Base-by-base conservation (phyloP, 1,284 basidiomycete genomes). In the Microstroma glucosiphilum region DNA sequence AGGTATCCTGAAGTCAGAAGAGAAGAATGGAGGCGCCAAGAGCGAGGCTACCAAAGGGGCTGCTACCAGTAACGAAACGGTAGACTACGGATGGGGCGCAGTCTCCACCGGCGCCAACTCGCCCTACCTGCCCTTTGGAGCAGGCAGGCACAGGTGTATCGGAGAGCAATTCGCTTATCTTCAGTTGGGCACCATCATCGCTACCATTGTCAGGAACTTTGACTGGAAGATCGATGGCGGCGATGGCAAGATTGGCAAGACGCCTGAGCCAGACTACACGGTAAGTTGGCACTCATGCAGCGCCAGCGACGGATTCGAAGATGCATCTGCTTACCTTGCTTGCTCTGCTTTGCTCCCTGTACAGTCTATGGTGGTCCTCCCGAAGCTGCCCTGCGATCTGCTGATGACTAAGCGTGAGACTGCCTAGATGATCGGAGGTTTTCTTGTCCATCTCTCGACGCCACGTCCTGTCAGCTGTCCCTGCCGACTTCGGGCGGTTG, bases 151-250 rank as follows among this genome's bases (percentile, higher is more conserved):
- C 82, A 84, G 92, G 62, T 96, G 93, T 80, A 94, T 96, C 69
- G 92, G 92, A 69, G 92, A 96, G 82, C 90, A 92, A 85, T 98
- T 97, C 76, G 96, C 96, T 15, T 94, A 96, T 80, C 81, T 97
- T 60, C 96, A 99, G 81, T 83, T 98, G 26, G 89, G 91, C 53
- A 88, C 88, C 6, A 84, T 98, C 77, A 82, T 98, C 66, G 80
- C 87, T 8, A 90, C 88, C 11, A 80, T 98, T 64, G 82, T 97
- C 46, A 87, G 93, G 60, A 82, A 85, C 63, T 83, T 90, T 66
- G 89, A 91, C 78, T 78, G 96, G 79, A 84, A 84, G 60, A 82
- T 96, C 43, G 87, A 84, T 48, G 66, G 65, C 1, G 30, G 30
- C 30, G 9, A 37, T 37, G 30, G 30, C 9, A 37, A 37, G 30